phyloP scores from a whole-genome alignment of 2,329 filamentous ascomycete genomes.

The Aureobasidium sp. region DNA sequence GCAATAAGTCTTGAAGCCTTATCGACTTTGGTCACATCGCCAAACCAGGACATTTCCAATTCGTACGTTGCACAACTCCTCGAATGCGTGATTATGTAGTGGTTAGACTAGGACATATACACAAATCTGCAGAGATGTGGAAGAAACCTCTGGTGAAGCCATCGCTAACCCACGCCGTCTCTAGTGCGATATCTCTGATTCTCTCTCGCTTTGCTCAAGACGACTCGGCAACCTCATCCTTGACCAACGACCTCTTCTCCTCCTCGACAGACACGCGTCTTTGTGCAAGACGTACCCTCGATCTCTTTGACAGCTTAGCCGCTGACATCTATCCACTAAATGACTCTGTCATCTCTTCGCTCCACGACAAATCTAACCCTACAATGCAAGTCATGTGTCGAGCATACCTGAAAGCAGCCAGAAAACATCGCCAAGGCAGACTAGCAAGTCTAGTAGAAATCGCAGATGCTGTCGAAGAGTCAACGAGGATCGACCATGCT shows the following conservation, averaged over 20 bases:
- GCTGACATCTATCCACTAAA: constrained; percentile 14
- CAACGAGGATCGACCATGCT: not conserved
- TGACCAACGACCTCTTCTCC: constrained; percentile 31
- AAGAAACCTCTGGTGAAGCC: not conserved
- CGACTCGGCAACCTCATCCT: constrained; percentile 10
- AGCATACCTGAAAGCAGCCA: not conserved
- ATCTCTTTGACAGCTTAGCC: constrained; percentile 17
- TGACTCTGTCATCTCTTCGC: not conserved
- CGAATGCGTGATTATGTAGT: not conserved
- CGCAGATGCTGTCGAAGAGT: not conserved
- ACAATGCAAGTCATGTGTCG: not conserved
- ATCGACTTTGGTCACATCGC: constrained; percentile 32
- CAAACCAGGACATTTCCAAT: constrained; percentile 38
- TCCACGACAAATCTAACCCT: constrained; percentile 1
- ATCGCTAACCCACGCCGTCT: not conserved
- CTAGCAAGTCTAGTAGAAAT: not conserved
- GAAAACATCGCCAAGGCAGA: not conserved
- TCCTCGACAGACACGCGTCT: constrained; percentile 27
- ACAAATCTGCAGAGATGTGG: too few species aligned
- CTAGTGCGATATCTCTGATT: constrained; percentile 23
- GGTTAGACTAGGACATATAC: not conserved
- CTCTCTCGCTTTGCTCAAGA: constrained; percentile 21
- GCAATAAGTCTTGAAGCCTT: constrained; percentile 37
- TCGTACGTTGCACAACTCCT: constrained; percentile 18
- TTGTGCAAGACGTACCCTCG: constrained; percentile 22